Evolutionary conservation across 176 grass and related monocot species (phyloP).

Genomic region (Alopecurus myosuroides): DNA sequence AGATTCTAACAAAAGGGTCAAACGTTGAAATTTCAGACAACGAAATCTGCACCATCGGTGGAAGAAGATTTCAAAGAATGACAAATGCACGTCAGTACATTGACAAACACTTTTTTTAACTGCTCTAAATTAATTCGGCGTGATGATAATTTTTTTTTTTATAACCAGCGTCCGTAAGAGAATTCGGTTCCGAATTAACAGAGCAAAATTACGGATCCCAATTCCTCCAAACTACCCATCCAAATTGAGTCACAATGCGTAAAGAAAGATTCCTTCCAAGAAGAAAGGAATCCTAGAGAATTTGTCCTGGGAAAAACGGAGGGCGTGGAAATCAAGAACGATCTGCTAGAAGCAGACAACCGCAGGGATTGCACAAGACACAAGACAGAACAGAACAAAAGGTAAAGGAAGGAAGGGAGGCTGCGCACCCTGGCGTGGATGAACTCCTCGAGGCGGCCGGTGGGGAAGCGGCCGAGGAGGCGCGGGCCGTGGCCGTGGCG

Average conservation of each 20-base stretch:
- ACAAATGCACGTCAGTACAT: not conserved
- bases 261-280: not conserved
- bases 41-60: not conserved
- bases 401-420: not conserved
- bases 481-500: constrained; percentile 63
- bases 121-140: not conserved
- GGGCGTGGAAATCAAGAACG: not conserved
- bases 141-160: not conserved
- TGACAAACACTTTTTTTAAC: not conserved
- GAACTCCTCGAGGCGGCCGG: constrained; percentile 80
- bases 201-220: not conserved
- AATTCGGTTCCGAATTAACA: not conserved
- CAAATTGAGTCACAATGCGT: not conserved
- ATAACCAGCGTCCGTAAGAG: not conserved
- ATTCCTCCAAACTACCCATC: not conserved
- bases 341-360: not conserved
- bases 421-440: constrained; percentile 60
- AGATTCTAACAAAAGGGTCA: constrained; percentile 3
- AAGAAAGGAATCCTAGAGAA: not conserved
- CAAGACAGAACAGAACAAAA: not conserved
- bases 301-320: not conserved
- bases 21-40: constrained; percentile 2
- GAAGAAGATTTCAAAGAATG: constrained; percentile 31
- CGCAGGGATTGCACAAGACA: not conserved
- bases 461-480: constrained; percentile 59